A percentile compares a stretch with the other conserved stretches of the same genome.
phyloP scores from a whole-genome alignment of 1,139 yeast genomes.

The Pneumocystis oryctolagi region DNA sequence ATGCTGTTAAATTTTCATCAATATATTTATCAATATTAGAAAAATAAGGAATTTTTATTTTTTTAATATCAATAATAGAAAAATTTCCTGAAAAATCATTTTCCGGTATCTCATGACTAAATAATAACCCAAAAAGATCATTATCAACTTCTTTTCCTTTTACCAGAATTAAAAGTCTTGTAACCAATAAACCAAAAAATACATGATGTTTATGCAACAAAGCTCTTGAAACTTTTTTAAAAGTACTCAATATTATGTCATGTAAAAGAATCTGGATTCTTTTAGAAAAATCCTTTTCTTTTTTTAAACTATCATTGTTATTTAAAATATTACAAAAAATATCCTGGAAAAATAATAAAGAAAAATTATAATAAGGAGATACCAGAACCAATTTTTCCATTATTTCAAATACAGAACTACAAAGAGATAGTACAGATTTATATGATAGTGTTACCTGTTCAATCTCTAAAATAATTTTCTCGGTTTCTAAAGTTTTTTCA shows the following conservation, averaged over 20 bases:
- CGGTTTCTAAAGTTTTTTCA: slow-evolving; percentile 40
- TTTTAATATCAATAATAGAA: neutral
- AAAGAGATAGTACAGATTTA: slow-evolving; percentile 39
- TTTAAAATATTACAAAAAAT: slow-evolving; percentile 32
- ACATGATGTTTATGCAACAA: slow-evolving; percentile 37
- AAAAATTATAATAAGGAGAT: slow-evolving; percentile 43
- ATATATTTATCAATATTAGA: neutral
- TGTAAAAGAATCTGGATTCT: slow-evolving; percentile 24
- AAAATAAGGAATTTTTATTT: neutral
- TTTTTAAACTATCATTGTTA: slow-evolving; percentile 2
- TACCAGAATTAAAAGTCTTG: slow-evolving; percentile 11
- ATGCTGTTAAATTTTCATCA: neutral
- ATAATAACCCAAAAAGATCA: neutral
- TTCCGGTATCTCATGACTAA: neutral
- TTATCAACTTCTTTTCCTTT: neutral
- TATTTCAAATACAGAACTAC: slow-evolving; percentile 37
- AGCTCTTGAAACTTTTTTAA: slow-evolving; percentile 34
- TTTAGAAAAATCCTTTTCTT: slow-evolving; percentile 9
- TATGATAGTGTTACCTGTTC: slow-evolving; percentile 36
- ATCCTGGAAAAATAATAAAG: slow-evolving; percentile 35
- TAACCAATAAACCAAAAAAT: slow-evolving; percentile 32
- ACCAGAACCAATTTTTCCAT: slow-evolving; percentile 32
- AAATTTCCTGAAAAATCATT: neutral
- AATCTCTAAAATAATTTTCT: slow-evolving; percentile 39
- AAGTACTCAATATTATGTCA: slow-evolving; percentile 35